Evolutionary conservation across 768 basidiomycete species (phyloP), one percentile per base, ranked within the genome.

Genomic region (Chalciporus piperatus): DNA sequence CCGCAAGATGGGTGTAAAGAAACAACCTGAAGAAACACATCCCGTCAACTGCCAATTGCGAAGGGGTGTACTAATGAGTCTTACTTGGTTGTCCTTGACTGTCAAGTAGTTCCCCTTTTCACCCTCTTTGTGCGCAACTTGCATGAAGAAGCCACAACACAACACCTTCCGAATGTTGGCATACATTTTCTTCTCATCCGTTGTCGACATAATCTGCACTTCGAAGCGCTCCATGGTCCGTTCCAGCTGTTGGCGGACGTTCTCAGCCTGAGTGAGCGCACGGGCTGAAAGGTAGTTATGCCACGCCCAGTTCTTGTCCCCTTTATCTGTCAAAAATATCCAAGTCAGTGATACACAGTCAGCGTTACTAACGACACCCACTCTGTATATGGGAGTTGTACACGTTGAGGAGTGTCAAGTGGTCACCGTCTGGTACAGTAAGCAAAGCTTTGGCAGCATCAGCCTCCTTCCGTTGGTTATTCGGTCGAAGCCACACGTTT

Each of bases 141-240:
- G 96, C 96, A 97, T 98, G 73, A 98, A 99, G 78, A 91, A 99
- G 2, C 95, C 97, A 59, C 87, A 89, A 5, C 90, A 87, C 19
- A 98, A 76, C 0, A 88, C 87, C 69, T 85, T 85, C 23, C 92
- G 82, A 50, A 98, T 85, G 58, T 85, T 86, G 47, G 72, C 56
- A 67, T 82, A 87, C 56, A 87, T 80, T 64, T 85, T 89, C 62
- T 76, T 77, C 59, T 88, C 81, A 58, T 93, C 87, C 23, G 66
- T 68, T 2, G 82, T 76, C 7, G 85, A 84, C 23, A 93, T 68
- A 19, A 94, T 66, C 25, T 88, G 87, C 30, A 96, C 73, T 51
- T 94, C 92, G 63, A 80, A 89, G 30, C 85, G 84, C 71, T 97
- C 92, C 97, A 99, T 98, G 4, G 76, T 86, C 35, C 94, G 81